Evolutionary conservation across 2,329 filamentous ascomycete species (phyloP).

Genomic region (Colletotrichum truncatum): DNA sequence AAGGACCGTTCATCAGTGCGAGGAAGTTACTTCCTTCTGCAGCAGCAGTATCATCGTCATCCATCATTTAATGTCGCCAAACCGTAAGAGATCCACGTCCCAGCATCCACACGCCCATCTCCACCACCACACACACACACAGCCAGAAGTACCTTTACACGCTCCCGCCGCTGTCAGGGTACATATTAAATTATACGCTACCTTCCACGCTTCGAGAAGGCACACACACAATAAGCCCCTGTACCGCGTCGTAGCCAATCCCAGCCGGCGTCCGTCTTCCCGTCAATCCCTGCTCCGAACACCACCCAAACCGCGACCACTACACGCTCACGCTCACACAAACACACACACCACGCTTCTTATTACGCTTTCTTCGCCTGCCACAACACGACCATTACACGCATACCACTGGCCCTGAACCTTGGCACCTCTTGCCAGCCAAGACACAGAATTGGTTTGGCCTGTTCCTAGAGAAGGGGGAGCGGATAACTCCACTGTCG

Average conservation of each 20-base stretch:
- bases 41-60: slow-evolving; percentile 1
- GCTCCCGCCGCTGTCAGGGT: not conserved
- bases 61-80: slow-evolving; percentile 18
- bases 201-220: not conserved
- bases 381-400: slow-evolving; percentile 15
- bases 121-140: not conserved
- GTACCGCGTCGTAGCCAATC: slow-evolving; percentile 27
- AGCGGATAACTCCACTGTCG: not conserved
- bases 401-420: not conserved
- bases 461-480: not conserved
- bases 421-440: not conserved
- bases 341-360: slow-evolving; percentile 6
- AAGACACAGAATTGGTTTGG: not conserved
- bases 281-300: slow-evolving; percentile 20
- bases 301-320: slow-evolving; percentile 13
- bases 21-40: not conserved
- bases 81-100: not conserved
- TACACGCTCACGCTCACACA: slow-evolving; percentile 8
- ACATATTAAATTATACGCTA: not conserved
- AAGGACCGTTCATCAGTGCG: not conserved
- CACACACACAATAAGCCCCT: not conserved
- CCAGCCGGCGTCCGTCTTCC: not conserved
- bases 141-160: not conserved
- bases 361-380: slow-evolving; percentile 1
- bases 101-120: not conserved